phyloP scores from a whole-genome alignment of 1,284 basidiomycete species.

The Trichosporon coremiiforme region DNA sequence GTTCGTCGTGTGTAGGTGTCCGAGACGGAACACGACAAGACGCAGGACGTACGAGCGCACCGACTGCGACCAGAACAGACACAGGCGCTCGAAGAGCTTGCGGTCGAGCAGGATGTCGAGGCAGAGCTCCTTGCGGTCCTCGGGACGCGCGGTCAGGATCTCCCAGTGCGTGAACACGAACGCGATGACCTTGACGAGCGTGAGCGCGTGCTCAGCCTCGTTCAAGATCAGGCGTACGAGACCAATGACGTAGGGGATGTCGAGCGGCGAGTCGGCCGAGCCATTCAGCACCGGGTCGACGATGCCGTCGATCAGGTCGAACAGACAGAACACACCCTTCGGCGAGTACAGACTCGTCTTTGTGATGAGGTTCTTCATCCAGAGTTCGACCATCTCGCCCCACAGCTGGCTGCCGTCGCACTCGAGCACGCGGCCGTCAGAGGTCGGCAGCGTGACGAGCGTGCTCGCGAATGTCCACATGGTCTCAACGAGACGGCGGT shows the following conservation, averaged over 20 bases:
- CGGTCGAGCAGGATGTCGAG: slow-evolving; percentile 57
- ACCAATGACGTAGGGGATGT: slow-evolving; percentile 57
- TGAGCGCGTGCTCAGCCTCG: slow-evolving; percentile 60
- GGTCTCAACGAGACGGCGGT: slow-evolving; percentile 58
- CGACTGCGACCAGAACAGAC: slow-evolving; percentile 60
- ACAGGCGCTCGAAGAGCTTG: slow-evolving; percentile 57
- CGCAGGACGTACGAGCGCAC: slow-evolving; percentile 58
- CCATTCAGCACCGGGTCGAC: slow-evolving; percentile 48
- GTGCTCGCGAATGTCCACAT: slow-evolving; percentile 56
- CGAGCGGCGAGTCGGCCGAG: slow-evolving; percentile 48
- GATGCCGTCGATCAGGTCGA: slow-evolving; percentile 57
- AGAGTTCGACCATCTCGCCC: slow-evolving; percentile 57
- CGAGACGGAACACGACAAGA: slow-evolving; percentile 60
- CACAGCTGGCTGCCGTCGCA: slow-evolving; percentile 56
- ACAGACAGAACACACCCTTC: slow-evolving; percentile 59
- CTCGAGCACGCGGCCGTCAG: slow-evolving; percentile 43
- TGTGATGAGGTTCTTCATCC: slow-evolving; percentile 57
- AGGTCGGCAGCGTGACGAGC: slow-evolving; percentile 43
- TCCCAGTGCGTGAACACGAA: slow-evolving; percentile 61
- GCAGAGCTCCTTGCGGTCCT: slow-evolving; percentile 58
- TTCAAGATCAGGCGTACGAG: slow-evolving; percentile 57
- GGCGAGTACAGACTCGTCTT: slow-evolving; percentile 60
- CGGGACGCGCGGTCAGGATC: slow-evolving; percentile 55
- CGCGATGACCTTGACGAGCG: slow-evolving; percentile 59
- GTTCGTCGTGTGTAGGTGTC: slow-evolving; percentile 57